phyloP scores from a whole-genome alignment of 2,329 filamentous ascomycete species.

The Neonectria faginata region DNA sequence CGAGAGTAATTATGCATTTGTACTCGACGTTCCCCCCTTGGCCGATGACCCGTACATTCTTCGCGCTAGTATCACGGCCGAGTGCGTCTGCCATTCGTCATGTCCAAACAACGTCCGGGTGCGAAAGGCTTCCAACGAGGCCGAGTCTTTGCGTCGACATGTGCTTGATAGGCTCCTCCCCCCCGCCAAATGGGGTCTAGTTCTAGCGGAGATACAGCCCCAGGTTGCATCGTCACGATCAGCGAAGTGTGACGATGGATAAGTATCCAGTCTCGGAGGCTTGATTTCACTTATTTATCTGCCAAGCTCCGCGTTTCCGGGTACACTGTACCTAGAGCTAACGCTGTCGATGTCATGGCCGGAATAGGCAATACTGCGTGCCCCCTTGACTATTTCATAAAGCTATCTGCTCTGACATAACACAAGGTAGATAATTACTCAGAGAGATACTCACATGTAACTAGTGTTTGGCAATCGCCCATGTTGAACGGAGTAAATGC shows the following conservation, averaged over 20 bases:
- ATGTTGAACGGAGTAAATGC: no score
- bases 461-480: no score
- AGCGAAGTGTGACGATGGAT: constrained; percentile 3
- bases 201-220: not conserved
- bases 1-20: not conserved
- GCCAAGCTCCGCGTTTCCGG: not conserved
- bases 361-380: not conserved
- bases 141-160: not conserved
- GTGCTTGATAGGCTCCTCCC: not conserved
- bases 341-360: not conserved
- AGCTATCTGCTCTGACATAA: not conserved
- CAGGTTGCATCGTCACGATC: not conserved
- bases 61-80: not conserved
- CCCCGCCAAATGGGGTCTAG: not conserved
- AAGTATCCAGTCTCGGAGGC: not conserved
- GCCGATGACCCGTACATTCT: constrained; percentile 7
- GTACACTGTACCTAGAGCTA: not conserved
- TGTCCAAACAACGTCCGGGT: not conserved
- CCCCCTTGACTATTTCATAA: not conserved
- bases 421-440: not conserved
- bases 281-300: not conserved
- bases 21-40: not conserved
- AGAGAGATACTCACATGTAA: no score
- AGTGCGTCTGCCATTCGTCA: not conserved
- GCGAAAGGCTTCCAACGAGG: not conserved